Base-by-base conservation (phyloP, 2,329 filamentous ascomycete species). In the Monosporascus cannonballus region DNA sequence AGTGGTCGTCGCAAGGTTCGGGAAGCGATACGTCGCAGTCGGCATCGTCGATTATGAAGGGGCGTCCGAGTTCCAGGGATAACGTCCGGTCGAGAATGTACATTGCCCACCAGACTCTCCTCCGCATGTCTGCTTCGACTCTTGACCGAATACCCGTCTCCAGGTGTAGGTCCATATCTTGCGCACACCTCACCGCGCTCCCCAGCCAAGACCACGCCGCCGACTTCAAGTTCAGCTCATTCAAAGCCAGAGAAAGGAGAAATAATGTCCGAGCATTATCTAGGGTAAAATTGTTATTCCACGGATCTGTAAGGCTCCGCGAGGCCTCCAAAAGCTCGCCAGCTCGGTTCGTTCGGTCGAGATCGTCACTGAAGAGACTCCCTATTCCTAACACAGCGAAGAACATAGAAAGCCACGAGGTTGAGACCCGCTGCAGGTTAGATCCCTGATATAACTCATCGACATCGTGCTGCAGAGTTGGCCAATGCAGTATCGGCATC, bases 21-120 rank as follows among this genome's bases (percentile, higher is more conserved):
- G 93, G 93, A 25, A 96, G 80, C 22, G 82, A 77, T 6, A 92
- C 85, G 60, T 96, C 90, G 73, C 90, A 96, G 68, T 97, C 93
- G 34, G 83, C 80, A 62, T 97, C 93, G 64, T 92, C 80, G 64
- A 97, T 96, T 58, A 92, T 72, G 52, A 89, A 81, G 0, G 93
- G 90, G 49, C 87, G 84, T 8, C 90, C 89, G 36, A 91, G 77
- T 66, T 96, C 92, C 14, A 96, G 75, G 0, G 90, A 85, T 48
- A 95, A 74, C 25, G 89, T 80, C 56, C 91, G 84, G 71, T 99
- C 94, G 73, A 92, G 84, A 45, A 90, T 83, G 70, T 97, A 97
- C 52, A 96, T 83, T 15, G 89, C 84, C 91, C 94, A 99, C 93
- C 93, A 99, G 2, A 94, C 83, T 51, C 92, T 80, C 55, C 89